phyloP scores from a whole-genome alignment of 768 basidiomycete species.

The Postia placenta region DNA sequence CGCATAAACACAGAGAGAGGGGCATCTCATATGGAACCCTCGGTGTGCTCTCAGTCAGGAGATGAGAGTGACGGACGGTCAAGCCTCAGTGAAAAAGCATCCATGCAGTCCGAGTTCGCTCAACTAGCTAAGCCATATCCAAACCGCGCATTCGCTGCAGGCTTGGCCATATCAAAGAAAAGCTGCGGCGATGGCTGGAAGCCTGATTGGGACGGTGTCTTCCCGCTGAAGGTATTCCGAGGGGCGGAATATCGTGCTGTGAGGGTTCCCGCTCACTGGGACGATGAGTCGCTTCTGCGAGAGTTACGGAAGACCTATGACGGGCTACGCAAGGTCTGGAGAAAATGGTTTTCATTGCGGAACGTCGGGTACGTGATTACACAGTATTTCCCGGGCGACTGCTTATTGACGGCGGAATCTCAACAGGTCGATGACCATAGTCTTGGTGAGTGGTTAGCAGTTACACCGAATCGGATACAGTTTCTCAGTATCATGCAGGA shows the following conservation, averaged over 20 bases:
- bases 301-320: conserved; percentile 13
- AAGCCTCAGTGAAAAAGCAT: neutral
- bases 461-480: neutral
- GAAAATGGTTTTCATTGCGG: conserved; percentile 16
- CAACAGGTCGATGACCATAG: conserved; percentile 15
- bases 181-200: conserved; percentile 6
- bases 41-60: no score
- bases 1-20: no score
- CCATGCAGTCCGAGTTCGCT: neutral
- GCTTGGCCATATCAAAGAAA: neutral
- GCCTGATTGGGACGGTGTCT: conserved; percentile 14
- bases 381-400: neutral
- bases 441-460: conserved; percentile 9
- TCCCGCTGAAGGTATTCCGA: conserved; percentile 19
- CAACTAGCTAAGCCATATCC: conserved; percentile 5
- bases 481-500: conserved; percentile 5
- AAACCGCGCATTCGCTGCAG: conserved; percentile 9
- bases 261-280: conserved; percentile 13
- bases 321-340: conserved; percentile 13
- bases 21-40: no score
- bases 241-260: conserved; percentile 11
- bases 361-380: conserved; percentile 13
- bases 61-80: no score
- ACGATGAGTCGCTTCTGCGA: conserved; percentile 13
- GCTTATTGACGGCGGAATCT: neutral